Base-by-base conservation (phyloP, 2,329 filamentous ascomycete species). In the Aaosphaeria arxii region DNA sequence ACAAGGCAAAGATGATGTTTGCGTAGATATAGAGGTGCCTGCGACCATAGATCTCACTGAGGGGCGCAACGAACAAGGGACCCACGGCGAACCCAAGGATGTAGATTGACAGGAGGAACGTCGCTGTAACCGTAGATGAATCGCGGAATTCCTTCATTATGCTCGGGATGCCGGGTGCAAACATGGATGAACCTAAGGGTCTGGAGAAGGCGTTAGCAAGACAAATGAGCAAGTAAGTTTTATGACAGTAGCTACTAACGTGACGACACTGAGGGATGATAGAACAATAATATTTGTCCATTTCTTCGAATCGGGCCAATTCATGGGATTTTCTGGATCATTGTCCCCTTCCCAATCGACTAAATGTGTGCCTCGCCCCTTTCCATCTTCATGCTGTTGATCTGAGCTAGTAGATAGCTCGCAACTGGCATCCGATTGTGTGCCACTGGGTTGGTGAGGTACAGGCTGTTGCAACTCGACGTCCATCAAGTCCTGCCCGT, bases 1-100 rank as follows among this genome's bases (percentile, higher is more conserved):
- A 75, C 28, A 67, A 44, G 1, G 79, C 54, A 54, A 78, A 78
- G 71, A 71, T 73, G 1, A 76, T 33, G 49, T 75, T 79, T 30
- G 40, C 40, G 9, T 30, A 38, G 30, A 53, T n/a, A 40, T 58
- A 61, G n/a, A 56, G 11, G 7, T 39, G 32, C n/a, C 52, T 33
- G 9, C 56, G 52, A 28, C 55, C 57, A 36, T 56, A 59, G 39
- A 57, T 48, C 43, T 59, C 57, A 31, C 53, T 55, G 11, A 59
- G 36, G 1, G 57, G 57, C 24, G 57, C 56, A 35, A 54, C 38
- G 6, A 56, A 5, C 7, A 54, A 40, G 3, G 56, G 53, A 4
- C 56, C 56, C 40, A 49, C 48, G 5, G 56, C 53, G 40, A 52
- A 59, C 5, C 56, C 56, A 0, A 86, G 69, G 17, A 59, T 44